Conservation (phyloP, 352 stramenopile species). For the Phytophthora multivora region DNA sequence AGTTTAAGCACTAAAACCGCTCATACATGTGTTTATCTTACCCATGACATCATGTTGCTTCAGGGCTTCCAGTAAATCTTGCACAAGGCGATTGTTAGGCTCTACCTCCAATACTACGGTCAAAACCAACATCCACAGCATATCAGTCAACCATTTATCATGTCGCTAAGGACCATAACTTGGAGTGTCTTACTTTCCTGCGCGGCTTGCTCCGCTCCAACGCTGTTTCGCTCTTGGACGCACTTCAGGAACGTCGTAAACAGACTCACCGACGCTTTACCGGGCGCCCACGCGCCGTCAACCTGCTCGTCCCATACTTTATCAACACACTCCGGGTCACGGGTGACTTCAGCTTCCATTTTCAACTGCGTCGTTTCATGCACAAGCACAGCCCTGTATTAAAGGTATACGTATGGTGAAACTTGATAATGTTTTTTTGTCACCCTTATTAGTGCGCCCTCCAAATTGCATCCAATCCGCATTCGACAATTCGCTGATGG, state of each 20-base stretch:
- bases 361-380: slow-evolving; percentile 34
- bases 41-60: slow-evolving; percentile 62
- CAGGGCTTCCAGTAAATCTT: slow-evolving; percentile 65
- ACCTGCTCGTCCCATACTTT: slow-evolving; percentile 65
- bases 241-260: slow-evolving; percentile 62
- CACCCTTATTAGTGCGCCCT: slow-evolving; percentile 9
- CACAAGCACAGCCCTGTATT: slow-evolving; percentile 14
- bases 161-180: neutral
- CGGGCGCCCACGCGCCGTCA: slow-evolving; percentile 64
- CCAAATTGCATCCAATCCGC: slow-evolving; percentile 17
- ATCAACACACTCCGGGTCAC: slow-evolving; percentile 52
- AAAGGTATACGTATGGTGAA: neutral
- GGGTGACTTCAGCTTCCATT: slow-evolving; percentile 23
- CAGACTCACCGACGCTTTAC: slow-evolving; percentile 62
- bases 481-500: slow-evolving; percentile 17
- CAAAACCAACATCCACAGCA: neutral
- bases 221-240: slow-evolving; percentile 60
- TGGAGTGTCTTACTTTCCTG: slow-evolving; percentile 45
- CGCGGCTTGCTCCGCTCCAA: slow-evolving; percentile 50
- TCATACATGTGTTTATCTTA: slow-evolving; percentile 9
- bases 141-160: neutral
- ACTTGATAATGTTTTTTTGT: neutral
- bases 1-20: neutral
- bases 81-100: slow-evolving; percentile 66
- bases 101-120: slow-evolving; percentile 58